Conservation (phyloP, 106 monocot species). For the Dactylorhiza incarnata region DNA sequence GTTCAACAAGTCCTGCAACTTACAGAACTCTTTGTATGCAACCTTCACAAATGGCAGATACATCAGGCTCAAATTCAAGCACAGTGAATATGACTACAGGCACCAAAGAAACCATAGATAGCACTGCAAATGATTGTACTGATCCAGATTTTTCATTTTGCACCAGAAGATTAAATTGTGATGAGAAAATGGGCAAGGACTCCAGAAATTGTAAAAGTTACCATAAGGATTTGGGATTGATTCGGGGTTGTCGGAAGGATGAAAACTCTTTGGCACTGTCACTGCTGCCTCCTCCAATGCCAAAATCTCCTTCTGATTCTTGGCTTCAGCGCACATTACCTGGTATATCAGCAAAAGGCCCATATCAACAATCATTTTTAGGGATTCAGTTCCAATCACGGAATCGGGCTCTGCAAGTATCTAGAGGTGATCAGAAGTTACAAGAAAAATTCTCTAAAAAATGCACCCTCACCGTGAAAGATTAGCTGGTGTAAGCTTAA, state of each 20-base stretch:
- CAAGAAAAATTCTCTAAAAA: conserved; percentile 21
- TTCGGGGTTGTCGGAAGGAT: conserved; percentile 14
- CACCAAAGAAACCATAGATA: neutral
- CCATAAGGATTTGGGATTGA: conserved; percentile 3
- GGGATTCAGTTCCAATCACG: conserved; percentile 34
- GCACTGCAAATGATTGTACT: neutral
- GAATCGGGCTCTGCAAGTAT: conserved; percentile 18
- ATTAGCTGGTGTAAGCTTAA: conserved; percentile 43
- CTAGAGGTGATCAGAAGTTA: conserved; percentile 12
- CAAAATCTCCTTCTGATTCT: conserved; percentile 65
- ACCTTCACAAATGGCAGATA: neutral
- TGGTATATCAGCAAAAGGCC: conserved; percentile 37
- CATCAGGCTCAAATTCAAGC: neutral
- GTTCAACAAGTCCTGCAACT: neutral
- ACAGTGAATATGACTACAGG: neutral
- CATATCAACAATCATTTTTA: conserved; percentile 25
- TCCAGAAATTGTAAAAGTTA: neutral
- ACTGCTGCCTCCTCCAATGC: conserved; percentile 44
- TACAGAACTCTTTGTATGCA: neutral
- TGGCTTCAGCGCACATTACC: conserved; percentile 77
- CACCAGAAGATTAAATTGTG: neutral
- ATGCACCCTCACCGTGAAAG: conserved; percentile 25
- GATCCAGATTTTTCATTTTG: conserved; percentile 6
- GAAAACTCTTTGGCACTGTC: conserved; percentile 7
- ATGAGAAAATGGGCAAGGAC: neutral